A percentile compares a stretch with the other conserved stretches of the same genome.
These are phyloP conservation scores for Zea luxurians DNA, from an alignment of 176 grass and related monocot genomes.

Conservation along the genomic window DNA sequence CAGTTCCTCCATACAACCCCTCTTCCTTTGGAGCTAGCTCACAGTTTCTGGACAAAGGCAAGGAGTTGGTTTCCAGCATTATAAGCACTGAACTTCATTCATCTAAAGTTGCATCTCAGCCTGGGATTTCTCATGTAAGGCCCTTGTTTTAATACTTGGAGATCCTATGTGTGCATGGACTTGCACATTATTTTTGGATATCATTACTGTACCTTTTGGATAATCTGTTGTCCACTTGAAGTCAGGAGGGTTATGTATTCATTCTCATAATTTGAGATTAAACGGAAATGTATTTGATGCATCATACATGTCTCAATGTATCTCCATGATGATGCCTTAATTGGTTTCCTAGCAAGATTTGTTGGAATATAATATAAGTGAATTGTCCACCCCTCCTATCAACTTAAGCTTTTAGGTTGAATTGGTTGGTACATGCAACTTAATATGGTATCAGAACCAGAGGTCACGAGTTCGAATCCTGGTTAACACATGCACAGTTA, in stretches of 20 bases:
- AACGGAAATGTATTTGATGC: not conserved
- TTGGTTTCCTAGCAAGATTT: slow-evolving; percentile 27
- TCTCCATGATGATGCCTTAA: slow-evolving; percentile 11
- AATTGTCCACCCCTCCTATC: no score
- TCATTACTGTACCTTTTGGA: slow-evolving; percentile 5
- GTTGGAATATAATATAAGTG: no score
- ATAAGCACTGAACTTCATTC: slow-evolving; percentile 59
- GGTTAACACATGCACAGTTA: no score
- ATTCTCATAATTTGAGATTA: slow-evolving; percentile 11
- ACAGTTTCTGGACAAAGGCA: slow-evolving; percentile 78
- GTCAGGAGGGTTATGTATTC: not conserved
- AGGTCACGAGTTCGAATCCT: no score
- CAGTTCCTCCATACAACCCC: slow-evolving; percentile 47
- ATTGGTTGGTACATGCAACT: no score
- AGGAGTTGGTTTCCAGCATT: slow-evolving; percentile 62
- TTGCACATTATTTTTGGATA: slow-evolving; percentile 29
- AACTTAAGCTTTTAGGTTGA: no score
- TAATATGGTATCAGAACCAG: no score
- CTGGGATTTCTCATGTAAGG: slow-evolving; percentile 46
- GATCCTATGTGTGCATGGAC: slow-evolving; percentile 12
- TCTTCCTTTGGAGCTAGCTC: slow-evolving; percentile 73
- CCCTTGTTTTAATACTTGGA: slow-evolving; percentile 27
- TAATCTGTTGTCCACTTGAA: slow-evolving; percentile 14
- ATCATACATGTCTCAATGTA: not conserved
- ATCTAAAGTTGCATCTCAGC: slow-evolving; percentile 52